Evolutionary conservation across 768 basidiomycete species (phyloP).

Genomic region (Paxillus involutus): DNA sequence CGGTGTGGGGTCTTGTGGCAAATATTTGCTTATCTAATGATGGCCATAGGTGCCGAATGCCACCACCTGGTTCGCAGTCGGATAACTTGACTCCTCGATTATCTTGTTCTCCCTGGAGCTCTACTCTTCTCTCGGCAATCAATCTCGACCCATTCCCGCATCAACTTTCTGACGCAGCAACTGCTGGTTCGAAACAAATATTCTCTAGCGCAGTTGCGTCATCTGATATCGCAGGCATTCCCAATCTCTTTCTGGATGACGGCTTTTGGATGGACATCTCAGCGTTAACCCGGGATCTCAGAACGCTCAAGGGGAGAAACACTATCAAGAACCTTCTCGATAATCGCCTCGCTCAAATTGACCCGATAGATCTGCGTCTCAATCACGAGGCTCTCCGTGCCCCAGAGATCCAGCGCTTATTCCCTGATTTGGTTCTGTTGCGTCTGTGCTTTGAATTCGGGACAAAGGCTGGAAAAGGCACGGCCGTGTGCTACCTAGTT

Average conservation of each 20-base stretch:
- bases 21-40: too few relatives aligned
- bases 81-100: too few relatives aligned
- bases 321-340: slow-evolving; percentile 39
- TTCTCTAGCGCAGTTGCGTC: slow-evolving; percentile 23
- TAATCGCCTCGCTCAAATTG: slow-evolving; percentile 35
- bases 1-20: too few relatives aligned
- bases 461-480: slow-evolving; percentile 45
- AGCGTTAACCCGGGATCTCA: slow-evolving; percentile 56
- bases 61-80: too few relatives aligned
- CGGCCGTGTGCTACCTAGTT: slow-evolving; percentile 54
- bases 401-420: slow-evolving; percentile 38
- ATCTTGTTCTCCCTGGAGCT: too few relatives aligned
- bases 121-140: too few relatives aligned
- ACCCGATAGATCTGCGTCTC: slow-evolving; percentile 16
- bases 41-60: too few relatives aligned
- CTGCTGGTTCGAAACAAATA: slow-evolving; percentile 20
- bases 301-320: slow-evolving; percentile 42
- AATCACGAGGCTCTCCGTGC: slow-evolving; percentile 22
- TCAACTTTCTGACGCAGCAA: slow-evolving; percentile 23
- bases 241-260: slow-evolving; percentile 28
- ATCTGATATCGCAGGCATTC: slow-evolving; percentile 13
- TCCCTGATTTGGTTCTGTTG: slow-evolving; percentile 59
- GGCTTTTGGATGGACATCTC: slow-evolving; percentile 54
- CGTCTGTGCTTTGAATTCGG: slow-evolving; percentile 57
- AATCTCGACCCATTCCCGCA: slow-evolving; percentile 20